Evolutionary conservation across 148 eudicot genomes (phyloP), one percentile per base, ranked within the genome.

Genomic region (Cornus kousa): DNA sequence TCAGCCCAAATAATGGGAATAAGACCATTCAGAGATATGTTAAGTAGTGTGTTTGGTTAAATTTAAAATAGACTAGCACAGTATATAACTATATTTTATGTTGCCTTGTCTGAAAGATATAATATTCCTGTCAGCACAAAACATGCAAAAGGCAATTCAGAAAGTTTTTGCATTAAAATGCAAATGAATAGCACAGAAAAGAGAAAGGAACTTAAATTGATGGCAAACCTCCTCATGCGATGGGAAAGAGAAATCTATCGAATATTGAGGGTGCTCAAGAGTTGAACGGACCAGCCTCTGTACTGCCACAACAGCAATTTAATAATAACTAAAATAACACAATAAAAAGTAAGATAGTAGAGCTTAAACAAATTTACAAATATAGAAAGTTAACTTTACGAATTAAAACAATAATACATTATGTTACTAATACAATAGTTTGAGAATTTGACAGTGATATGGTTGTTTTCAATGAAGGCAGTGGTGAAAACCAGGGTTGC

Each of bases 221-320:
- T 74, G 40, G 16, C 87, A 73, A 62, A 94, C 99, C 99, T 92
- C 92, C 68, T 97, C 92, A 75, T 90, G 80, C 40, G 97, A 90
- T 12, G 97, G 99, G 79, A 97, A 88, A 72, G 88, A 78, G 86
- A 88, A 97, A 76, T 85, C 90, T 75, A 78, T 67, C 24, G 87
- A 79, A 80, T 92, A 91, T 5, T 59, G 85, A 57, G 89, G 95
- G 78, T 94, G 98, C 71, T 82, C 93, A 79, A 88, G 74, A 46
- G 99, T 97, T 83, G 89, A 81, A 59, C 84, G 83, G 46, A 97
- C 92, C 85, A 97, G 84, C 82, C 67, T 88, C 99, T 96, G 97
- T 87, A 86, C 80, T 72, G 81, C 83, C 90, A 87, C 86, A 78
- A 79, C 37, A 72, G 70, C 39, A 78, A 78, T 43, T 66, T 43